Evolutionary conservation across 345 rosid genomes (phyloP).

Genomic region (Aquilaria malaccensis): DNA sequence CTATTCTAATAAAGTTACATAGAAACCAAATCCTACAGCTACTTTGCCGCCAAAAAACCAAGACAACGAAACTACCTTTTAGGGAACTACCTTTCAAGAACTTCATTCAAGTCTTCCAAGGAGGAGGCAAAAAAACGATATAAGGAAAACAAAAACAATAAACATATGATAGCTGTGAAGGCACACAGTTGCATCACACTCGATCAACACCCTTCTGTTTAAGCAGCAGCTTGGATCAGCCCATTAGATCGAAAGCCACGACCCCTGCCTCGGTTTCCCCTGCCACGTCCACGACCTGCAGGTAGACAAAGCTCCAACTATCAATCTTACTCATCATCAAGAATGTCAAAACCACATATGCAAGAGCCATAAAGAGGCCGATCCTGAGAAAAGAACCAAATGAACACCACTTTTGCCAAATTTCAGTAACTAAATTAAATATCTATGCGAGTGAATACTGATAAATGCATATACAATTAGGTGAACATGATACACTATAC

Average conservation of each 20-base stretch:
- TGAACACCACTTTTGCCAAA: no score
- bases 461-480: no score
- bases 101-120: no score
- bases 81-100: no score
- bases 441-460: no score
- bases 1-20: no score
- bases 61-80: no score
- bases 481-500: no score
- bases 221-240: constrained; percentile 48
- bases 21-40: no score
- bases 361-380: background rate
- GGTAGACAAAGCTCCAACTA: background rate
- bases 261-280: constrained; percentile 66
- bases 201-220: constrained; percentile 17
- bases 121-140: constrained; percentile 10
- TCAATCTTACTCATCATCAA: constrained; percentile 1
- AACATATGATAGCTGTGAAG: constrained; percentile 12
- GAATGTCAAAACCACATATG: background rate
- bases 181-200: constrained; percentile 15
- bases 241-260: constrained; percentile 54
- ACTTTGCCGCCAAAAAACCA: no score
- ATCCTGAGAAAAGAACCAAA: no score
- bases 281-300: constrained; percentile 65
- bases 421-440: no score
- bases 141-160: constrained; percentile 8